Base-by-base conservation (phyloP, 495 filamentous ascomycete species). In the Corynascus novoguineensis region DNA sequence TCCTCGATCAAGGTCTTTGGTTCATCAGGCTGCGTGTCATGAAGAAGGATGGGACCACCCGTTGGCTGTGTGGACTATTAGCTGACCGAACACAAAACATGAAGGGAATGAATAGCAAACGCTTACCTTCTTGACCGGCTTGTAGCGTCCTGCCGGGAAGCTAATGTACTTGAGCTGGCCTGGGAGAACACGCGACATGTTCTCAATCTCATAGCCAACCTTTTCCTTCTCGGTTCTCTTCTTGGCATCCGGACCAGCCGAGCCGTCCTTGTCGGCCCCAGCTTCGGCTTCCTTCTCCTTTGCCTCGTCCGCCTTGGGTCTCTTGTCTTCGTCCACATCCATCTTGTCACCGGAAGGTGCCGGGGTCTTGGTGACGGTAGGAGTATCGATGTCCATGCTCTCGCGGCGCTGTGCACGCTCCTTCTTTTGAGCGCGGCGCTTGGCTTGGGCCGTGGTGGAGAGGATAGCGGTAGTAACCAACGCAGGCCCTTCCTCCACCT, bases 201-300 rank as follows among this genome's bases (percentile, higher is more conserved):
- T 99, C 66, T 95, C 89, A 53, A 97, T 75, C 59, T 95, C 90
- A 67, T 93, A 97, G 47, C 95, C 93, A 45, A 95, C 83, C 79
- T 95, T 96, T 73, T 98, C 93, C 74, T 93, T 95, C 74, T 97
- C 95, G 8, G 78, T 76, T 78, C 89, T 95, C 82, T 92, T 96
- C 72, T 86, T 87, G 31, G 72, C 69, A 17, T 80, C 80, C 5
- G 73, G 68, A 11, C 73, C 48, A 11, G 71, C 60, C 8, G 76
- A 73, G 4, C 74, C 72, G 47, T 82, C 81, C 71, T 87, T 88
- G 27, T 88, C 86, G 17, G 62, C 62, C 0, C 59, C 54, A 9
- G 58, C 65, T 11, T 83, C 78, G 29, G 73, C 68, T 24, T 78
- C 78, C 55, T 86, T 82, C 68, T 80, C 80, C 69, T 86, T 83